Evolutionary conservation across 306 rosid genomes (phyloP).

Genomic region (Dryas drummondii): DNA sequence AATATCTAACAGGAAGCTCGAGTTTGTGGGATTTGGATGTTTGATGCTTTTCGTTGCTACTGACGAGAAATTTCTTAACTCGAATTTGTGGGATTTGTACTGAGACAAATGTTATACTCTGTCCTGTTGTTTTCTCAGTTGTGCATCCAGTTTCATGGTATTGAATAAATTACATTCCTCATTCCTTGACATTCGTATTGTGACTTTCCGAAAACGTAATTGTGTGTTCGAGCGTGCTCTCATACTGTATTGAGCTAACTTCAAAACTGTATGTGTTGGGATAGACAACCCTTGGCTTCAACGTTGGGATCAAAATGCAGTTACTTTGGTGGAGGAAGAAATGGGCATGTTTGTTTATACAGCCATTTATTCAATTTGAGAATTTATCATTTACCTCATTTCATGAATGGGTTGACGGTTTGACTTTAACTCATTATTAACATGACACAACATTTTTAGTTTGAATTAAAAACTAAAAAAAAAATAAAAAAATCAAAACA

Average conservation of each 20-base stretch:
- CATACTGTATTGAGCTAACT: too few relatives aligned
- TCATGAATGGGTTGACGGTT: too few relatives aligned
- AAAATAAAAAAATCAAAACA: too few relatives aligned
- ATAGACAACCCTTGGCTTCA: too few relatives aligned
- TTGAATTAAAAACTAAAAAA: too few relatives aligned
- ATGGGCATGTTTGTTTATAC: too few relatives aligned
- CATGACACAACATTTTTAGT: too few relatives aligned
- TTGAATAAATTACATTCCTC: constrained; percentile 44
- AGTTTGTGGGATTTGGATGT: constrained; percentile 38
- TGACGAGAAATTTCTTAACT: constrained; percentile 33
- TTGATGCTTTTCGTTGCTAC: constrained; percentile 38
- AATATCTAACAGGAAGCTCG: constrained; percentile 44
- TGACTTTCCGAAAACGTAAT: not conserved
- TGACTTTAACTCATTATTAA: too few relatives aligned
- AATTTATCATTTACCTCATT: too few relatives aligned
- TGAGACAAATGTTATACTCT: constrained; percentile 28
- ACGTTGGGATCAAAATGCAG: not conserved
- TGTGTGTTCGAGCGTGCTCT: not conserved
- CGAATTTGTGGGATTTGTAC: constrained; percentile 30
- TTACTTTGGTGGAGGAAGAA: not conserved
- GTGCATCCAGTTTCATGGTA: constrained; percentile 28
- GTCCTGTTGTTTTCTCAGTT: constrained; percentile 27
- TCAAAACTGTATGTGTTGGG: not conserved
- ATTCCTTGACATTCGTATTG: constrained; percentile 29
- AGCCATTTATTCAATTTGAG: too few relatives aligned